Conservation (phyloP, 495 filamentous ascomycete species). For the Talaromyces proteolyticus region DNA sequence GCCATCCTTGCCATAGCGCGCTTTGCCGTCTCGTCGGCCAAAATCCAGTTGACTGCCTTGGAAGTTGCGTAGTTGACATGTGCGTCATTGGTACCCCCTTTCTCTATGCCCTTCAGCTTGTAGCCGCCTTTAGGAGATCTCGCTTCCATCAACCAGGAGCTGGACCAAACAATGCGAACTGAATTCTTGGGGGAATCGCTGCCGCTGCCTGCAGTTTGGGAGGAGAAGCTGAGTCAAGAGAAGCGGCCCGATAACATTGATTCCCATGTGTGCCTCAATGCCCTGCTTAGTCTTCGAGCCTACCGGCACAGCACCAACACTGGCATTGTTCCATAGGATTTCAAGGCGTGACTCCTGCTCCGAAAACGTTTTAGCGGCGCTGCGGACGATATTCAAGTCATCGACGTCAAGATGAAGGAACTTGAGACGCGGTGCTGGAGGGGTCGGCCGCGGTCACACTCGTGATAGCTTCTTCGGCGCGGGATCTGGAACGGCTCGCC, state of each 20-base stretch:
- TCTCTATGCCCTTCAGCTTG: slow-evolving; percentile 39
- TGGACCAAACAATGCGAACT: slow-evolving; percentile 9
- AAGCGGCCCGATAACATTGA: slow-evolving; percentile 43
- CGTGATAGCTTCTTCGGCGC: slow-evolving; percentile 24
- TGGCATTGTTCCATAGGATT: slow-evolving; percentile 48
- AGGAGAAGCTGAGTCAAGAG: slow-evolving; percentile 41
- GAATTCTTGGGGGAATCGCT: slow-evolving; percentile 5
- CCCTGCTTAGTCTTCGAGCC: slow-evolving; percentile 27
- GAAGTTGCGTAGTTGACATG: slow-evolving; percentile 28
- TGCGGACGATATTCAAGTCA: slow-evolving; percentile 39
- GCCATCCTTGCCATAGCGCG: slow-evolving; percentile 13
- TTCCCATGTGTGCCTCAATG: slow-evolving; percentile 40
- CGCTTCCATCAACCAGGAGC: slow-evolving; percentile 1
- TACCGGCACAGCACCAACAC: slow-evolving; percentile 34
- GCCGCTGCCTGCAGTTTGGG: slow-evolving; percentile 36
- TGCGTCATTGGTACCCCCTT: background rate
- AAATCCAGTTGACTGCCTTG: slow-evolving; percentile 31
- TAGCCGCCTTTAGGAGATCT: slow-evolving; percentile 54
- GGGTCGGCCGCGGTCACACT: background rate
- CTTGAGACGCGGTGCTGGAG: background rate
- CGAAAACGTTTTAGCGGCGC: slow-evolving; percentile 31
- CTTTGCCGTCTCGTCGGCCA: slow-evolving; percentile 24
- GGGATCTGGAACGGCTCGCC: slow-evolving; percentile 20
- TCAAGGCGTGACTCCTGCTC: slow-evolving; percentile 33
- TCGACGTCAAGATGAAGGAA: slow-evolving; percentile 25